These are phyloP conservation scores for Zygnema circumcarinatum DNA, from an alignment of 139 green algal species.

Conservation along the genomic window DNA sequence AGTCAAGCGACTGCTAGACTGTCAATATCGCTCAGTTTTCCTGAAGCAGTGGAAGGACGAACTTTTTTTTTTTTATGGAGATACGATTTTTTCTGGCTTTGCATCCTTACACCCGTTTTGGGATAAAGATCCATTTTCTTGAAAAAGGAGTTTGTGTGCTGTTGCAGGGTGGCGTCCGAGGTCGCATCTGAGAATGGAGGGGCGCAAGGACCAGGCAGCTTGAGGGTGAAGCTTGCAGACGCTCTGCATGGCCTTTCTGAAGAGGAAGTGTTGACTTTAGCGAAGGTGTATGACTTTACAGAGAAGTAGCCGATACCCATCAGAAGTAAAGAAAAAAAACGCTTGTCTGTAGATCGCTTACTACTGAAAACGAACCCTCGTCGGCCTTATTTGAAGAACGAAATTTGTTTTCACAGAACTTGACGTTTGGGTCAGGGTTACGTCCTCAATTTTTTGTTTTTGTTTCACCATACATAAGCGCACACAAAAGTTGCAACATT, in stretches of 20 bases:
- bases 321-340: too few species aligned
- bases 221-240: slow-evolving; percentile 35
- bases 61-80: background rate
- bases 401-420: too few species aligned
- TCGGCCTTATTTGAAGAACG: too few species aligned
- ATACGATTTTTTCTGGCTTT: background rate
- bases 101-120: background rate
- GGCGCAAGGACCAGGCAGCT: slow-evolving; percentile 16
- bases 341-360: too few species aligned
- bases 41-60: background rate
- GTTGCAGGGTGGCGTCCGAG: slow-evolving; percentile 39
- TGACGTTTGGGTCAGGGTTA: too few species aligned
- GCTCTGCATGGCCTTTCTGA: slow-evolving; percentile 27
- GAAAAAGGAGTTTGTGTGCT: background rate
- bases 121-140: background rate
- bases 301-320: background rate
- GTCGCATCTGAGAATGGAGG: background rate
- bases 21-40: background rate
- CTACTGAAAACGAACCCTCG: too few species aligned
- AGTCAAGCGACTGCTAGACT: background rate
- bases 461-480: too few species aligned
- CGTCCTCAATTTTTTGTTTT: too few species aligned
- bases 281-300: background rate
- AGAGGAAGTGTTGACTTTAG: slow-evolving; percentile 21
- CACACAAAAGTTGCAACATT: too few species aligned